A percentile compares a stretch with the other conserved stretches of the same genome.
These are phyloP conservation scores for Candida anutae DNA, from an alignment of 1,139 yeast species.

Conservation along the genomic window DNA sequence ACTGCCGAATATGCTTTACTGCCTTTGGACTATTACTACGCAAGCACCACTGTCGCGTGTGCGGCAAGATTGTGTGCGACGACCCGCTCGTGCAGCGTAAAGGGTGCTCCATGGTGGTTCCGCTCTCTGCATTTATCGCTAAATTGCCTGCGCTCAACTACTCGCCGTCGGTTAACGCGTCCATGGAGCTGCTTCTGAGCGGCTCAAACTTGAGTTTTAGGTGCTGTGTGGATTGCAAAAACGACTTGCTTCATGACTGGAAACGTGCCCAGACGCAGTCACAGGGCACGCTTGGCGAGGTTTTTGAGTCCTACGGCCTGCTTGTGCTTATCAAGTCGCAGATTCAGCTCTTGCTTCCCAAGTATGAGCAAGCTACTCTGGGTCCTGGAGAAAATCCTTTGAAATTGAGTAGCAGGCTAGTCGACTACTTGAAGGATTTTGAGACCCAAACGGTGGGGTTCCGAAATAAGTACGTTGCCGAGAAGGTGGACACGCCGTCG, in stretches of 20 bases:
- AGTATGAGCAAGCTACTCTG: slow-evolving; percentile 14
- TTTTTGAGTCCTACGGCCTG: slow-evolving; percentile 25
- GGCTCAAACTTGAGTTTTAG: slow-evolving; percentile 21
- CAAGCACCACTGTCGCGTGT: slow-evolving; percentile 82
- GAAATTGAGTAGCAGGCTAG: slow-evolving; percentile 20
- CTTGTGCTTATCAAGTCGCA: slow-evolving; percentile 27
- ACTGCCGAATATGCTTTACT: slow-evolving; percentile 60
- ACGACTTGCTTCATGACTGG: slow-evolving; percentile 48
- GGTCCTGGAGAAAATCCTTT: slow-evolving; percentile 9
- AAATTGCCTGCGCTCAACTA: slow-evolving; percentile 32
- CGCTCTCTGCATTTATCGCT: slow-evolving; percentile 42
- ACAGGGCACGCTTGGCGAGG: slow-evolving; percentile 5
- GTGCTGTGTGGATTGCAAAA: slow-evolving; percentile 64
- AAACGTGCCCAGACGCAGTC: slow-evolving; percentile 35
- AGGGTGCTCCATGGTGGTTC: slow-evolving; percentile 67
- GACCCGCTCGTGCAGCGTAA: slow-evolving; percentile 32
- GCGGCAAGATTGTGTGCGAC: slow-evolving; percentile 81
- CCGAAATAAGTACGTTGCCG: slow-evolving; percentile 13
- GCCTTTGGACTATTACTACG: slow-evolving; percentile 53
- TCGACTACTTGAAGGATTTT: slow-evolving; percentile 26
- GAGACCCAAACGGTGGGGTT: slow-evolving; percentile 22
- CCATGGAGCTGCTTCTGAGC: slow-evolving; percentile 10
- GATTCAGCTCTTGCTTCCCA: slow-evolving; percentile 23
- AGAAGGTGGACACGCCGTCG: slow-evolving; percentile 8
- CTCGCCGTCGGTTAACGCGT: slow-evolving; percentile 18